Percentiles rank a stretch among this genome's conserved stretches.
Evolutionary conservation across 2,329 filamentous ascomycete genomes (phyloP).

Genomic region (Monosporascus ibericus): DNA sequence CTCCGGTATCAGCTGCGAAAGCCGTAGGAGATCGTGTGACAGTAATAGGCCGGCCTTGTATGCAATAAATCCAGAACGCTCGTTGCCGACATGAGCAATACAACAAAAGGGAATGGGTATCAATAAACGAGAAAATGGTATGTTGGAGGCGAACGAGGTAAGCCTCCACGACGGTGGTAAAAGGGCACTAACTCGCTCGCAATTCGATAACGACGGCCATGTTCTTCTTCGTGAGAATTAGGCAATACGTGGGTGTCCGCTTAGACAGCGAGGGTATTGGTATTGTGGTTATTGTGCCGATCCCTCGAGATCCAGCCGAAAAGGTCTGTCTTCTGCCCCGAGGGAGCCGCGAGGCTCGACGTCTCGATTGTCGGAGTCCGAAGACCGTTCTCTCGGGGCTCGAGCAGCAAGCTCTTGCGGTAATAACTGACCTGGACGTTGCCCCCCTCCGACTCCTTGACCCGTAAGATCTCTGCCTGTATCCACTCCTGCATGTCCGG

Average conservation of each 20-base stretch:
- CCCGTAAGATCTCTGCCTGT: slow-evolving; percentile 69
- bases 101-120: slow-evolving; percentile 25
- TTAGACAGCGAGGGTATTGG: slow-evolving; percentile 17
- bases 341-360: slow-evolving; percentile 8
- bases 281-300: slow-evolving; percentile 22
- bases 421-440: slow-evolving; percentile 63
- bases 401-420: slow-evolving; percentile 75
- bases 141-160: slow-evolving; percentile 2
- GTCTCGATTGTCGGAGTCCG: slow-evolving; percentile 27
- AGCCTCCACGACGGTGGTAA: neutral
- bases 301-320: slow-evolving; percentile 49
- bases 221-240: neutral
- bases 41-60: slow-evolving; percentile 10
- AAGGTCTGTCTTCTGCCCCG: slow-evolving; percentile 32
- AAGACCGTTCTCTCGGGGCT: slow-evolving; percentile 57
- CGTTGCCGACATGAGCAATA: slow-evolving; percentile 15
- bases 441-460: slow-evolving; percentile 54
- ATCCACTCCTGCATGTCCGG: slow-evolving; percentile 93
- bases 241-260: neutral
- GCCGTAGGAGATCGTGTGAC: slow-evolving; percentile 15
- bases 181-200: neutral
- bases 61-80: slow-evolving; percentile 20
- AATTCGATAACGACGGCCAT: slow-evolving; percentile 1
- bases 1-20: slow-evolving; percentile 18
- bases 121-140: slow-evolving; percentile 22